Base-by-base conservation (phyloP, 2,329 filamentous ascomycete species). In the Trichoderma asperellum region DNA sequence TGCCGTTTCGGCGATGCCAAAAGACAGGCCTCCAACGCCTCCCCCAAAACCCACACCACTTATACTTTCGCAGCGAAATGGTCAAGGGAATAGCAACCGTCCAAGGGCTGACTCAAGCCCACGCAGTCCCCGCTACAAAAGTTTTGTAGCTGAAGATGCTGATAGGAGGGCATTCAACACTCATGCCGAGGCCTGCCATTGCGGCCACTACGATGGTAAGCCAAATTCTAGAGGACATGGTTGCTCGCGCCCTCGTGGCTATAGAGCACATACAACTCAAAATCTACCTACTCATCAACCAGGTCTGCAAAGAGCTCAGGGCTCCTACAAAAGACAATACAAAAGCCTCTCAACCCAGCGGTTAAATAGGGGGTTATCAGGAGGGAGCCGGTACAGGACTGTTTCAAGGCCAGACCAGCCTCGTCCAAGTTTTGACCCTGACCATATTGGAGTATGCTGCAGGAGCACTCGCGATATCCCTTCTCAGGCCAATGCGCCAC, bases 361-460 rank as follows among this genome's bases (percentile, higher is more conserved):
- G 18, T 37, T 67, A 10, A 52, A 52, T 18, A 35, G 52, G 27
- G 29, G 47, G 10, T 16, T 63, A 18, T 34, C 59, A 11, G 49
- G 24, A 14, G 32, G 32, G 8, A 27, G 29, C 32, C 55, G 27
- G 2, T 40, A 29, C 5, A 57, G 49, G 18, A 11, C 56, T 21
- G 34, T 24, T 18, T 14, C 58, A 40, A 52, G 12, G 8, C 5
- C 58, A 24, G 53, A 32, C 5, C 58, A 53, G 7, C 63, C 58
- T 35, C 58, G 53, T 8, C 64, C 49, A 43, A 66, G 63, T 55
- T 69, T 71, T 52, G 73, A 73, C 21, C 66, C 72, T n/a, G 65
- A 73, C 16, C 75, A 77, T 57, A 68, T 72, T 47, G 73, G 72
- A 8, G 72, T 77, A 34, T 76, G 75, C 71, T 76, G 76, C 53